Conservation (phyloP, 805 yeast genomes). For the Candida xiaguanensis region DNA sequence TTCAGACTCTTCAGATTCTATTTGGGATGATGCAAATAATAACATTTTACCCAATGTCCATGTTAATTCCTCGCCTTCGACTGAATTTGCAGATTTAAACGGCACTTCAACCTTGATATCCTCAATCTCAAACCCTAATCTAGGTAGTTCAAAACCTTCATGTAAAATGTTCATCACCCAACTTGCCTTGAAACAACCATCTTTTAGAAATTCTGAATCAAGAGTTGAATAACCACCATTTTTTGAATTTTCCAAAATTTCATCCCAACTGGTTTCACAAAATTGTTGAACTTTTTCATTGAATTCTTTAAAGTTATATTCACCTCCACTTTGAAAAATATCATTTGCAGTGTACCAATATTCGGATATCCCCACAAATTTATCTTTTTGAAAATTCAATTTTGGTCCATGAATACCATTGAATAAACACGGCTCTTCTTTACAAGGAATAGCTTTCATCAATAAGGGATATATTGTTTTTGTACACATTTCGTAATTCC, state of each 20-base stretch:
- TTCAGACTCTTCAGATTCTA: conserved; percentile 18
- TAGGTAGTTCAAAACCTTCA: conserved; percentile 88
- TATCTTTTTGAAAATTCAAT: conserved; percentile 73
- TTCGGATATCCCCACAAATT: conserved; percentile 91
- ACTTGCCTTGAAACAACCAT: conserved; percentile 90
- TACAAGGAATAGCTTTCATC: conserved; percentile 76
- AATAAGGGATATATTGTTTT: conserved; percentile 71
- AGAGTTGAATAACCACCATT: conserved; percentile 59
- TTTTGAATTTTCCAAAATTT: conserved; percentile 44
- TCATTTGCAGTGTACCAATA: conserved; percentile 98
- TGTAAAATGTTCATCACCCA: conserved; percentile 90
- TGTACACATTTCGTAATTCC: conserved; percentile 73
- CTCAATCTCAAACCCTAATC: conserved; percentile 51
- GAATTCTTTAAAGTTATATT: conserved; percentile 70
- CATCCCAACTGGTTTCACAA: conserved; percentile 74
- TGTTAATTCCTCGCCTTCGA: conserved; percentile 82
- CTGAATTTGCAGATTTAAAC: conserved; percentile 76
- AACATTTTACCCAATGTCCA: conserved; percentile 94
- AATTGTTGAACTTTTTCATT: conserved; percentile 63
- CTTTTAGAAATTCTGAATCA: conserved; percentile 51
- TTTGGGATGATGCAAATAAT: conserved; percentile 73
- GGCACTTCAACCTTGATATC: conserved; percentile 39
- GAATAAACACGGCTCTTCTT: conserved; percentile 85
- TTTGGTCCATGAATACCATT: conserved; percentile 94
- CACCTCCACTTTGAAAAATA: conserved; percentile 84